These are phyloP conservation scores for Pisolithus microcarpus DNA, from an alignment of 768 basidiomycete species.

Conservation along the genomic window DNA sequence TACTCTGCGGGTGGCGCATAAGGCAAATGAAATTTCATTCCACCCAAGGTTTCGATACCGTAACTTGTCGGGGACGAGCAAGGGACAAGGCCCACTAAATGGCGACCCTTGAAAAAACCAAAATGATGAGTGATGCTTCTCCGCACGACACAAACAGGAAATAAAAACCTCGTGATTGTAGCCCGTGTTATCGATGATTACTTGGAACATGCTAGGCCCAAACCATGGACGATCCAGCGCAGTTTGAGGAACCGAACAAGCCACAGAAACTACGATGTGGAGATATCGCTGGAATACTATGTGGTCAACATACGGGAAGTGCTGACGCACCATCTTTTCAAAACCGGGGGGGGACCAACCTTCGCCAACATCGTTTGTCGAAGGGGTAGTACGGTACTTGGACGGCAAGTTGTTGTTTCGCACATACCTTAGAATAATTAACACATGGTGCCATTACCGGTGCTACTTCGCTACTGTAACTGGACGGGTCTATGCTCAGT, in stretches of 20 bases:
- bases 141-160: conserved; percentile 71
- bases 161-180: conserved; percentile 77
- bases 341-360: too few relatives aligned
- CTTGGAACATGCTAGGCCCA: too few relatives aligned
- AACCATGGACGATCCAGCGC: conserved; percentile 56
- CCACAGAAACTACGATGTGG: background rate
- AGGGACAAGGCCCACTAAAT: conserved; percentile 11
- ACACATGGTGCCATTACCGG: conserved; percentile 39
- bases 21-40: conserved; percentile 9
- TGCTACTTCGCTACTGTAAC: conserved; percentile 58
- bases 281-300: background rate
- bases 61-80: conserved; percentile 32
- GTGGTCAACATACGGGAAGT: background rate
- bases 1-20: too few relatives aligned
- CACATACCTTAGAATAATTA: too few relatives aligned
- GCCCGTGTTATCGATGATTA: conserved; percentile 64
- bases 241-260: too few relatives aligned
- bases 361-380: conserved; percentile 82
- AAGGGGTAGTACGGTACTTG: conserved; percentile 48
- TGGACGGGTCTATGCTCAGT: background rate
- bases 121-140: conserved; percentile 63
- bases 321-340: conserved; percentile 57
- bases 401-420: too few relatives aligned
- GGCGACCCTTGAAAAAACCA: conserved; percentile 63
- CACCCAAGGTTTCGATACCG: conserved; percentile 65